A percentile compares a stretch with the other conserved stretches of the same genome.
These are phyloP conservation scores for Trichaptum fuscoviolaceum DNA, from an alignment of 768 basidiomycete species.

Conservation along the genomic window DNA sequence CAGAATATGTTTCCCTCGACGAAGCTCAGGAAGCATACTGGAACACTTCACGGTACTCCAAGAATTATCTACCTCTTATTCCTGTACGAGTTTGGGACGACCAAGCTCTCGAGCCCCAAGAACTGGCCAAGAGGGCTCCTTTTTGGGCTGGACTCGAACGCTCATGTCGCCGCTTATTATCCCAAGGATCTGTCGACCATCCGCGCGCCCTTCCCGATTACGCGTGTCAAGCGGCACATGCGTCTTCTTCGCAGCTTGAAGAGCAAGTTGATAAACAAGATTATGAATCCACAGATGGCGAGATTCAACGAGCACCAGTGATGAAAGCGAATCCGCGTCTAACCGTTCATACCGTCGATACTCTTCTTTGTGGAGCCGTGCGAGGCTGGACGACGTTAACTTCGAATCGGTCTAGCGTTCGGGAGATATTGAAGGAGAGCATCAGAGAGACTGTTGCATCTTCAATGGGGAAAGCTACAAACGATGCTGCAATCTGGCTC, in stretches of 20 bases:
- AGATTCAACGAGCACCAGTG: slow-evolving; percentile 49
- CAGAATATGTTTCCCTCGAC: slow-evolving; percentile 12
- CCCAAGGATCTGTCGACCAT: slow-evolving; percentile 31
- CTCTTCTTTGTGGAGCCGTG: slow-evolving; percentile 62
- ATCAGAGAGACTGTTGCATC: slow-evolving; percentile 13
- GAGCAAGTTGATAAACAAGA: slow-evolving; percentile 1
- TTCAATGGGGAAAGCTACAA: slow-evolving; percentile 8
- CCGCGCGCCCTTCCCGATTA: slow-evolving; percentile 10
- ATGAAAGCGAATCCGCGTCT: slow-evolving; percentile 53
- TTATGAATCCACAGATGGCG: slow-evolving; percentile 14
- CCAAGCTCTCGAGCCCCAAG: background rate
- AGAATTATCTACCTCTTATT: slow-evolving; percentile 48
- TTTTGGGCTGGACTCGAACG: slow-evolving; percentile 46
- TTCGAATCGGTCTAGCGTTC: slow-evolving; percentile 76
- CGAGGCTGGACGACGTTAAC: slow-evolving; percentile 84
- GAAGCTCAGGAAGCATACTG: slow-evolving; percentile 49
- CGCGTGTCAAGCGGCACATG: background rate
- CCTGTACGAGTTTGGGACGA: slow-evolving; percentile 46
- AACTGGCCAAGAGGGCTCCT: slow-evolving; percentile 15
- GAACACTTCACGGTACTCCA: slow-evolving; percentile 53
- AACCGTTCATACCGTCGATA: slow-evolving; percentile 74
- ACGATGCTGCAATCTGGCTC: slow-evolving; percentile 56
- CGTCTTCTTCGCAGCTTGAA: background rate
- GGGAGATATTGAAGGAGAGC: slow-evolving; percentile 59
- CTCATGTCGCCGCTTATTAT: slow-evolving; percentile 52